phyloP scores from a whole-genome alignment of 352 stramenopile genomes.

The Aphanomyces euteiches region DNA sequence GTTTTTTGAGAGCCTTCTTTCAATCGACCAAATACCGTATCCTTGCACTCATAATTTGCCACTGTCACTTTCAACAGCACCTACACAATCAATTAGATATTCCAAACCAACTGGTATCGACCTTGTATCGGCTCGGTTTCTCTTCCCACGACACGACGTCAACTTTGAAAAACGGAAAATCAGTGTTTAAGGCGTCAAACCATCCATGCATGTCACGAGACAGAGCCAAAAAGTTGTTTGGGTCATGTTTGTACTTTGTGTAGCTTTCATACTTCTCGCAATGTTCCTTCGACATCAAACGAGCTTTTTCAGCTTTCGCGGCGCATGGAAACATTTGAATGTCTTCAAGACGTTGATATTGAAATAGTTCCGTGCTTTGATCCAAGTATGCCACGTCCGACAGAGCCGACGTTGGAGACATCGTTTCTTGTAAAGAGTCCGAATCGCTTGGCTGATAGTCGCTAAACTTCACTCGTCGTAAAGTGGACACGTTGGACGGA shows the following conservation, averaged over 20 bases:
- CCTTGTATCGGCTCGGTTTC: background rate
- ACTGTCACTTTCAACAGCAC: background rate
- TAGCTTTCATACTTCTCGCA: background rate
- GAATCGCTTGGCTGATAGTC: background rate
- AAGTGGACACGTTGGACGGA: background rate
- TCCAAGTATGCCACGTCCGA: background rate
- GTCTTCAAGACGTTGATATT: background rate
- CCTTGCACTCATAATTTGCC: background rate
- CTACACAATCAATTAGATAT: conserved; percentile 5
- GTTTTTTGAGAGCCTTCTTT: background rate
- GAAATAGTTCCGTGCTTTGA: background rate
- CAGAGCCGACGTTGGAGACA: background rate
- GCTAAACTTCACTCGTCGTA: background rate
- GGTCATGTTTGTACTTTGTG: conserved; percentile 4
- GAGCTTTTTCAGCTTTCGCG: background rate
- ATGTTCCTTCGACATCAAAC: background rate
- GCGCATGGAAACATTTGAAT: background rate
- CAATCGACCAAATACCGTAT: background rate
- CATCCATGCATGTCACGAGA: background rate
- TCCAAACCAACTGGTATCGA: background rate
- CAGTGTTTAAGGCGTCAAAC: conserved; percentile 2
- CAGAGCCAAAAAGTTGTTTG: background rate
- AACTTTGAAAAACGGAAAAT: background rate
- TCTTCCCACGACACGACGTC: background rate
- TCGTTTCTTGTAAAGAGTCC: background rate